Percentiles rank a stretch among this genome's conserved stretches.
phyloP scores from a whole-genome alignment of 2,329 filamentous ascomycete genomes.

The Cladophialophora bantiana region DNA sequence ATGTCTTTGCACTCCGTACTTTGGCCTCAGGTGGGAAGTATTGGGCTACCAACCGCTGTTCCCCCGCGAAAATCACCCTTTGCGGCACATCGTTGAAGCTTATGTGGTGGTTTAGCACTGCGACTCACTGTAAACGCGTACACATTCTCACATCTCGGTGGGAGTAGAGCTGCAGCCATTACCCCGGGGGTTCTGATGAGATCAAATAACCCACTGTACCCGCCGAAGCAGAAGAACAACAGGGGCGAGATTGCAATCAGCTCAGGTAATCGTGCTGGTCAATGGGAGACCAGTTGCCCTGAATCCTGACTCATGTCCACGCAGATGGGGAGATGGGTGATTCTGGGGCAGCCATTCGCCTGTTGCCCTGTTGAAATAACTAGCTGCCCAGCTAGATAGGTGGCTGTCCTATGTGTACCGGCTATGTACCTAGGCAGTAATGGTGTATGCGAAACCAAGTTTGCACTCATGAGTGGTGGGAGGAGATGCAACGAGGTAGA shows the following conservation, averaged over 20 bases:
- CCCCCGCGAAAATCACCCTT: neutral
- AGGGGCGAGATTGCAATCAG: constrained; percentile 20
- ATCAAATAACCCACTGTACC: constrained; percentile 16
- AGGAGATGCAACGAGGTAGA: neutral
- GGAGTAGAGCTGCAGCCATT: neutral
- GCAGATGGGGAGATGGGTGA: neutral
- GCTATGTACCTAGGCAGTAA: neutral
- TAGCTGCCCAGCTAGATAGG: neutral
- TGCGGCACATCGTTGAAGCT: neutral
- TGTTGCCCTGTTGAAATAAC: constrained; percentile 19
- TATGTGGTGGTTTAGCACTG: neutral
- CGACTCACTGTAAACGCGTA: neutral
- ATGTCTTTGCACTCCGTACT: neutral
- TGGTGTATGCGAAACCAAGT: constrained; percentile 1
- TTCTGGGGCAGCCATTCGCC: constrained; percentile 9
- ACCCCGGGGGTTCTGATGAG: constrained; percentile 11
- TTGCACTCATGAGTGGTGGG: neutral
- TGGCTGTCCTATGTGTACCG: no score
- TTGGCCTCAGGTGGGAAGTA: neutral
- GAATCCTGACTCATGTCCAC: constrained; percentile 21
- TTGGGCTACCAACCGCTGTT: neutral
- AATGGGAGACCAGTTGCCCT: constrained; percentile 13
- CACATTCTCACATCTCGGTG: neutral
- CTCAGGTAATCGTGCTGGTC: constrained; percentile 26
- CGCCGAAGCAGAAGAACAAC: constrained; percentile 6